Base-by-base conservation (phyloP, 257 asterid genomes). In the Nicotiana sylvestris region DNA sequence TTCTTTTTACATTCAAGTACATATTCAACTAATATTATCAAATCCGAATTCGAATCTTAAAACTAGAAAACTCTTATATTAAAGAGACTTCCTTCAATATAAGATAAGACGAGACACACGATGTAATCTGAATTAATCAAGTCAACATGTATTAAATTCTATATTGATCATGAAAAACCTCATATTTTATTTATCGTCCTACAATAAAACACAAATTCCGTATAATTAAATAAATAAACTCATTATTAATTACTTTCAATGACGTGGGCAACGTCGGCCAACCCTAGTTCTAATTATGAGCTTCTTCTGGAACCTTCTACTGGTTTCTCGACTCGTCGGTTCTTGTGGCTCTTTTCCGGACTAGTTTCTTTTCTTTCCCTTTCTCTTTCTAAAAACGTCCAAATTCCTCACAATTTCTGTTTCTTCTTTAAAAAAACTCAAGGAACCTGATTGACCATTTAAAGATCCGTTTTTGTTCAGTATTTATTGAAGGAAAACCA, bases 301-400 rank as follows among this genome's bases (percentile, higher is more conserved):
- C 37, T 39, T 4, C 43, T 84, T 84, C 86, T 81, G 66, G 82
- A 84, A 84, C 78, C 12, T 72, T 80, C 84, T 16, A 70, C 77
- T 32, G 21, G 18, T 9, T 56, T 76, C 83, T 79, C 7, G 51
- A 21, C 69, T 15, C 16, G 53, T 33, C 15, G 16, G 11, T 9
- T 66, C 15, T 21, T n/a, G 58, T 8, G 21, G 13, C 25, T 18
- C 27, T 25, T 25, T 72, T 58, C 86, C 66, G 21, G 77, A 78
- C 9, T 9, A 58, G 9, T 60, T 78, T 72, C 8, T 55, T 55
- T 6, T 25, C 67, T 16, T 51, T 53, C 64, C 81, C 11, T 76
- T 10, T 51, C 17, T 12, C 21, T 25, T 46, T 18, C 46, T 18
- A 51, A 76, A 25, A 32, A n/a, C 21, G 33, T 29, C 25, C 18